Evolutionary conservation across 1,284 basidiomycete species (phyloP).

Genomic region (Papiliotrema nemorosa): DNA sequence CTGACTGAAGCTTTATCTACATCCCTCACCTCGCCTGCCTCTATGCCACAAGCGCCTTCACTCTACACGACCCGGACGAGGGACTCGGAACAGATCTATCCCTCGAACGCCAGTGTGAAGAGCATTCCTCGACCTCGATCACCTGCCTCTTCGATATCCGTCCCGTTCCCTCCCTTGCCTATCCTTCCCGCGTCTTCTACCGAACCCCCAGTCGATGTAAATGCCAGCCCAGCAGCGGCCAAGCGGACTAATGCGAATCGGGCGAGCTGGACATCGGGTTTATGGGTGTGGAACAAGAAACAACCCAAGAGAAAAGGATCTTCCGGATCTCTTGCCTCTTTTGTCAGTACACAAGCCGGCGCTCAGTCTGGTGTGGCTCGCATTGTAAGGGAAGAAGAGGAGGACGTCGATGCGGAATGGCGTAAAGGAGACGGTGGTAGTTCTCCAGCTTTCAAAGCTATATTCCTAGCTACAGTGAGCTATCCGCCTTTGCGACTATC

Average conservation of each 20-base stretch:
- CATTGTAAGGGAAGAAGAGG: neutral
- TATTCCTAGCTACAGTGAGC: constrained; percentile 46
- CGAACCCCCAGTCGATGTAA: neutral
- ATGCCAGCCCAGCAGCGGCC: neutral
- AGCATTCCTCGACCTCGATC: neutral
- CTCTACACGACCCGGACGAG: neutral
- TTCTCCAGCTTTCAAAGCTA: constrained; percentile 39
- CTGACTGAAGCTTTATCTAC: constrained; percentile 38
- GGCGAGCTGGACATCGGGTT: constrained; percentile 28
- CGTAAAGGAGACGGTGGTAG: constrained; percentile 42
- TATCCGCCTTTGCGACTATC: neutral
- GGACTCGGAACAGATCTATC: neutral
- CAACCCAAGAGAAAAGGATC: constrained; percentile 17
- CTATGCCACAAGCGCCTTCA: neutral
- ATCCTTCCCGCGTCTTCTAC: neutral
- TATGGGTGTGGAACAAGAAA: constrained; percentile 32
- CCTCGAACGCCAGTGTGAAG: neutral
- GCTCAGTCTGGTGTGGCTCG: neutral
- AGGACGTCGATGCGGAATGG: constrained; percentile 35
- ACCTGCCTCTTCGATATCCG: constrained; percentile 5
- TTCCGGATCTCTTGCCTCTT: constrained; percentile 11
- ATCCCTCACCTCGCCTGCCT: constrained; percentile 21
- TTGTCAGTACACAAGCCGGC: too few relatives aligned
- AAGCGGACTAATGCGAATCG: neutral
- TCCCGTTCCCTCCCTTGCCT: constrained; percentile 16